Base-by-base conservation (phyloP, 2,329 filamentous ascomycete species). In the Phaeophleospora eucalypticola region DNA sequence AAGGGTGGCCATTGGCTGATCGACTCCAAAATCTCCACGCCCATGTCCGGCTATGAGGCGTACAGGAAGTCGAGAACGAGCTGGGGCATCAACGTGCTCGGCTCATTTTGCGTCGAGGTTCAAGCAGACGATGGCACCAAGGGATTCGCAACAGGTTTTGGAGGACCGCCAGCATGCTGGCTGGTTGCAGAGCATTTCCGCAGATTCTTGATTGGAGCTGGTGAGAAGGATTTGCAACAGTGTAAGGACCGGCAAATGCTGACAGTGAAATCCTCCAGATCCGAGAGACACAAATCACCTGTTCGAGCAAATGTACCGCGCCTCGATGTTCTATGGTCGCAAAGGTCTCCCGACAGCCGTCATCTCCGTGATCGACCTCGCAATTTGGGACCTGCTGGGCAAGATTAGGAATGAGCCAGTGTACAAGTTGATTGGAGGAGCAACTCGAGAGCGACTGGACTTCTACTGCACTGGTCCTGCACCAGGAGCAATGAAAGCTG, bases 391-490 rank as follows among this genome's bases (percentile, higher is more conserved):
- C 73, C 76, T 96, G 35, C 73, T 94, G 4, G 90, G 90, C 57
- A 95, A 96, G 75, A 79, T 96, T 53, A 81, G 90, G 56, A 87
- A 89, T 57, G 90, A 96, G 71, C 90, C 90, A 9, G 90, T 96
- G 35, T 96, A 95, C 75, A 90, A 89, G 67, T 78, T 96, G 65
- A 95, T 96, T 61, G 90, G 90, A 39, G 90, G 90, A 17, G 86
- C 87, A n/a, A 93, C 89, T 45, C 81, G 87, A 56, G 82, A 90
- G 54, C 81, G 84, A 48, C 76, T 96, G 57, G 75, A 91, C 69
- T 96, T 96, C 68, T 96, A 96, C 78, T 96, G 90, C 77, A 96
- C 90, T 1, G 89, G 89, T 0, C 90, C 90, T 2, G 84, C 91
- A 58, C 89, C 90, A 4, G 76, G 77, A 4, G 82, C 87, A 0